Conservation (phyloP, 2,329 filamentous ascomycete species). For the Zalaria sp. region DNA sequence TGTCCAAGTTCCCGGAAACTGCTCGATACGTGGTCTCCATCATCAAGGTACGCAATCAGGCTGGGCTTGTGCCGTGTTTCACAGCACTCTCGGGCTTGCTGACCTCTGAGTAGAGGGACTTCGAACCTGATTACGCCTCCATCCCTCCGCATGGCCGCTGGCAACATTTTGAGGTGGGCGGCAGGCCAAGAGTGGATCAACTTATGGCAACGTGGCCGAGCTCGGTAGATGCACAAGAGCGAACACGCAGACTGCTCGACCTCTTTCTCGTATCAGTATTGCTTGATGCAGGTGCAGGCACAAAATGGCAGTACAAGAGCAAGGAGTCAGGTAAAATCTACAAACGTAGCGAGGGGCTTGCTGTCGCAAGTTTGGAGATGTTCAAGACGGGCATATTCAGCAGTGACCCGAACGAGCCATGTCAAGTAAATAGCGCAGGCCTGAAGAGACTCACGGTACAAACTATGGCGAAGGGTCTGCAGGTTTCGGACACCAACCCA, state of each 20-base stretch:
- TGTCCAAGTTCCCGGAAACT: conserved; percentile 69
- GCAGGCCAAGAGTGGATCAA: conserved; percentile 57
- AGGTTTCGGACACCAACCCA: conserved; percentile 67
- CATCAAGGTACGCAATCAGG: conserved; percentile 59
- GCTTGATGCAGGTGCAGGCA: conserved; percentile 79
- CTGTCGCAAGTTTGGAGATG: conserved; percentile 70
- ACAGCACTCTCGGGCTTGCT: neutral
- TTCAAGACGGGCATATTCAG: conserved; percentile 88
- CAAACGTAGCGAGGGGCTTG: conserved; percentile 75
- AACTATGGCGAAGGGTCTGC: conserved; percentile 65
- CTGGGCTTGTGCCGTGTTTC: neutral
- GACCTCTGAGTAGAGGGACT: conserved; percentile 43
- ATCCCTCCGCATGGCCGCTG: conserved; percentile 82
- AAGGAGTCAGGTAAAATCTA: conserved; percentile 74
- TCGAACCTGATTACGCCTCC: conserved; percentile 49
- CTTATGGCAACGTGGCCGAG: conserved; percentile 56
- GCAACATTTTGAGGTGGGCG: conserved; percentile 75
- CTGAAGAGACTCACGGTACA: conserved; percentile 61
- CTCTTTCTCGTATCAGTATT: conserved; percentile 70
- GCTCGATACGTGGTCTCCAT: conserved; percentile 81
- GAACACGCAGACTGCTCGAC: conserved; percentile 61
- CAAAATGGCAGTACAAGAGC: conserved; percentile 83
- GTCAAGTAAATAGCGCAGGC: conserved; percentile 76
- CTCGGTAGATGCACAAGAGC: conserved; percentile 56
- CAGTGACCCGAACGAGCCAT: conserved; percentile 64